Evolutionary conservation across 164 flowering plant genomes (phyloP).

Genomic region (Cinnamomum micranthum): DNA sequence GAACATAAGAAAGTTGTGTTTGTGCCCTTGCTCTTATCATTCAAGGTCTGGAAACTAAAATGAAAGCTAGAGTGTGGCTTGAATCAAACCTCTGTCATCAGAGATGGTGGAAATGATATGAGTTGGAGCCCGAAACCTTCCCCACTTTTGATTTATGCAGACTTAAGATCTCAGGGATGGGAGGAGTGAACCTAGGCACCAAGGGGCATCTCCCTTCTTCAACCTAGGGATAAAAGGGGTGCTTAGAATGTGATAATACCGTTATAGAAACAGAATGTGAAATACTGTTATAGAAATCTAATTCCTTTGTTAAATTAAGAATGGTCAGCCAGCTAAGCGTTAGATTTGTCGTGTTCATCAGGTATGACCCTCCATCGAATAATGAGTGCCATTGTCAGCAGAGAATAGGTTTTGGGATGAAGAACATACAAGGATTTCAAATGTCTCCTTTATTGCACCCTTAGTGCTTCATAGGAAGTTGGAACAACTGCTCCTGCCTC

Average conservation of each 20-base stretch:
- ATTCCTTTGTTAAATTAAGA: background rate
- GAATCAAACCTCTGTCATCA: slow-evolving; percentile 83
- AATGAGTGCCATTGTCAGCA: background rate
- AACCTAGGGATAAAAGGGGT: slow-evolving; percentile 33
- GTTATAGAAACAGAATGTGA: background rate
- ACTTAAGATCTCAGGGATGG: slow-evolving; percentile 92
- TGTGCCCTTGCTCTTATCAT: background rate
- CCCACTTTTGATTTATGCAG: slow-evolving; percentile 92
- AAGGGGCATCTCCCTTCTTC: slow-evolving; percentile 72
- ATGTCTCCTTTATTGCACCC: slow-evolving; percentile 79
- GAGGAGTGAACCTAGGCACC: slow-evolving; percentile 81
- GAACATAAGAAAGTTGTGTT: background rate
- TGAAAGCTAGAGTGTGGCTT: background rate
- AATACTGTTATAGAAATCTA: background rate
- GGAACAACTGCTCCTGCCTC: slow-evolving; percentile 98
- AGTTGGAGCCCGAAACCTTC: slow-evolving; percentile 99
- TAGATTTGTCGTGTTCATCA: background rate
- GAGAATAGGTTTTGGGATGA: background rate
- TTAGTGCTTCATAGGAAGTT: slow-evolving; percentile 93
- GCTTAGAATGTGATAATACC: background rate
- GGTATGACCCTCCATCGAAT: background rate
- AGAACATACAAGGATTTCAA: slow-evolving; percentile 71
- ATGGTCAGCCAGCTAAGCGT: background rate
- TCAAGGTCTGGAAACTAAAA: background rate
- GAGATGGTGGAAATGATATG: slow-evolving; percentile 97